Conservation (phyloP, 371 early-diverging fungal genomes). For the Mucor plumbeus region DNA sequence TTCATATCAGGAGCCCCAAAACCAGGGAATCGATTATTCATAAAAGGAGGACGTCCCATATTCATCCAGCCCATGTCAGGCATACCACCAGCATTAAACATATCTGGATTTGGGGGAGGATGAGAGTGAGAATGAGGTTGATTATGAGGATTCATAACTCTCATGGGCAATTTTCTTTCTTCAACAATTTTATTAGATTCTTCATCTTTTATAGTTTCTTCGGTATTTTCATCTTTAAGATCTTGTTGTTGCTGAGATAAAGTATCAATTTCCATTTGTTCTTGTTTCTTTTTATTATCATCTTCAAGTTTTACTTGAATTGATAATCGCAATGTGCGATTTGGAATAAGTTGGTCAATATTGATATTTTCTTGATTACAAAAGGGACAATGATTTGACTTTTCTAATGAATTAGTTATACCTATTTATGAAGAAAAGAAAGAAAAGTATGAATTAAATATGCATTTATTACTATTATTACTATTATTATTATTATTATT, state of each 20-base stretch:
- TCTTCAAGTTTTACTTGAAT: slow-evolving; percentile 39
- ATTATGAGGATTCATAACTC: slow-evolving; percentile 22
- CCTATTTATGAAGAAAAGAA: slow-evolving; percentile 27
- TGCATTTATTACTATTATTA: slow-evolving; percentile 6
- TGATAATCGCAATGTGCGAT: slow-evolving; percentile 40
- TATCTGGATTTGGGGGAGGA: slow-evolving; percentile 29
- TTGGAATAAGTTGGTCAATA: slow-evolving; percentile 40
- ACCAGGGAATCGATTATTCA: slow-evolving; percentile 41
- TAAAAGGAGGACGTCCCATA: slow-evolving; percentile 43
- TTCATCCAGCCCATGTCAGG: slow-evolving; percentile 51
- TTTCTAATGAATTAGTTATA: slow-evolving; percentile 36
- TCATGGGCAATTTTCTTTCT: slow-evolving; percentile 33
- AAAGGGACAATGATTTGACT: slow-evolving; percentile 39
- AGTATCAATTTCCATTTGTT: neutral
- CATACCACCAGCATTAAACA: slow-evolving; percentile 22
- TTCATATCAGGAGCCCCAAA: slow-evolving; percentile 25
- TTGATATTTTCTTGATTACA: slow-evolving; percentile 41
- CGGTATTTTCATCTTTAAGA: slow-evolving; percentile 4
- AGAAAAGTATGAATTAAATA: slow-evolving; percentile 12
- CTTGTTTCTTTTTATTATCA: slow-evolving; percentile 31
- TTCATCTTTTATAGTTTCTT: slow-evolving; percentile 13
- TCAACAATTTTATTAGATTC: slow-evolving; percentile 15
- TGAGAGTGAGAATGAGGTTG: slow-evolving; percentile 20
- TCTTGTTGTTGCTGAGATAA: slow-evolving; percentile 1
- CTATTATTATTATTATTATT: too few species aligned